Evolutionary conservation across 441 rosid species (phyloP), one percentile per base, ranked within the genome.

Genomic region (Jatropha multifida): DNA sequence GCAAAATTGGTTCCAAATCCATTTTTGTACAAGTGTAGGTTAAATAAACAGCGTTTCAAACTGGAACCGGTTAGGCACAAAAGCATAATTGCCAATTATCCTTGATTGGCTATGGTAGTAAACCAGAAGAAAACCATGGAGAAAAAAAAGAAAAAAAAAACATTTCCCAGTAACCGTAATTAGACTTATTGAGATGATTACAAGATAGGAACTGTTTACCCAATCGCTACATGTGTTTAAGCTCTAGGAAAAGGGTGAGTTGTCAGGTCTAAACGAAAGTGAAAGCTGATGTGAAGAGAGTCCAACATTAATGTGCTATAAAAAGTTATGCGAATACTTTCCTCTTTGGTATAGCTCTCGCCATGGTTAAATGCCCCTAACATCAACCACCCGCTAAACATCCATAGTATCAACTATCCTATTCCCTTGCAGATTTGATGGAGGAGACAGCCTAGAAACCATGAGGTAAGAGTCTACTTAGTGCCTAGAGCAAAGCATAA

Each of bases 341-440:
- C 75, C 67, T 72, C 17, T 46, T 63, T 44, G 26, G 23, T 23
- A 38, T 71, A 42, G 73, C 46, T 69, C 42, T 51, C 6, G 40
- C 15, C 59, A 68, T 51, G 20, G 27, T 48, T 42, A 40, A 10
- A 41, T 41, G 49, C 14, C 8, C n/a, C 6, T 4, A 63, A 17
- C 6, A 63, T 63, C 44, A 63, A 66, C 8, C 7, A 1, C 38
- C 46, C 46, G 26, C 67, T 41, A 38, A 15, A 62, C 27, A 23
- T 17, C n/a, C 49, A n/a, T 8, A 65, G 9, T 6, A 65, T 65
- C 69, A 41, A 68, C 3, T 26, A 1, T 12, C 68, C 67, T 46
- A 72, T 27, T 46, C 64, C 60, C 60, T 0, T 48, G 32, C n/a
- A 42, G 59, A 63, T 72, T 62, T 32, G 61, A 52, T 73, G 9